Conservation (phyloP, 441 rosid species). For the Theobroma grandiflorum region DNA sequence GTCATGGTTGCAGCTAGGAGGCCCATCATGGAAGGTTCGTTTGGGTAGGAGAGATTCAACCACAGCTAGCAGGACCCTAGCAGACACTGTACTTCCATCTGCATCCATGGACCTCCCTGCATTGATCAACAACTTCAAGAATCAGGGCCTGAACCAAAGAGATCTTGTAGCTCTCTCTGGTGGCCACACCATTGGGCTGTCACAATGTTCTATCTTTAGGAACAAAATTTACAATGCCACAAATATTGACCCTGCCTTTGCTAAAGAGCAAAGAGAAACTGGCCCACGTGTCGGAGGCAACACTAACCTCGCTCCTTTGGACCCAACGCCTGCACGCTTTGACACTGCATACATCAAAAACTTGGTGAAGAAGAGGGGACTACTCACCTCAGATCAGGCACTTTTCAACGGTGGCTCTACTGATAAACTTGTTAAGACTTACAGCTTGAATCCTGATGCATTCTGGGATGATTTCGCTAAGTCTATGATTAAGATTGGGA, state of each 20-base stretch:
- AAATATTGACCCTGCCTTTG: conserved; percentile 41
- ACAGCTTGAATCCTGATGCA: conserved; percentile 31
- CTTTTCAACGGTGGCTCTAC: conserved; percentile 50
- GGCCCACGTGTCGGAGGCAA: conserved; percentile 54
- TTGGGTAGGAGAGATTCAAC: conserved; percentile 26
- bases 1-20: conserved; percentile 13
- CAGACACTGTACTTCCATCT: conserved; percentile 43
- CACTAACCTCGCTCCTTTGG: conserved; percentile 43
- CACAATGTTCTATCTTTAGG: conserved; percentile 36
- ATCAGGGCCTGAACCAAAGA: conserved; percentile 41
- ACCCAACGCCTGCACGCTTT: conserved; percentile 36
- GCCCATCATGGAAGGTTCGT: conserved; percentile 19
- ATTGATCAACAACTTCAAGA: conserved; percentile 38
- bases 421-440: conserved; percentile 39
- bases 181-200: conserved; percentile 55
- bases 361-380: conserved; percentile 43
- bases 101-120: conserved; percentile 39
- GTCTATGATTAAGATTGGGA: conserved; percentile 71
- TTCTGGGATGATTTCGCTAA: conserved; percentile 43
- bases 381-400: conserved; percentile 59
- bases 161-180: conserved; percentile 62
- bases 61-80: conserved; percentile 41
- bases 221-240: conserved; percentile 43
- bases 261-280: conserved; percentile 48
- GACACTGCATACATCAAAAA: conserved; percentile 42